Evolutionary conservation across 805 yeast species (phyloP).

Genomic region (Nakazawaea pomicola): DNA sequence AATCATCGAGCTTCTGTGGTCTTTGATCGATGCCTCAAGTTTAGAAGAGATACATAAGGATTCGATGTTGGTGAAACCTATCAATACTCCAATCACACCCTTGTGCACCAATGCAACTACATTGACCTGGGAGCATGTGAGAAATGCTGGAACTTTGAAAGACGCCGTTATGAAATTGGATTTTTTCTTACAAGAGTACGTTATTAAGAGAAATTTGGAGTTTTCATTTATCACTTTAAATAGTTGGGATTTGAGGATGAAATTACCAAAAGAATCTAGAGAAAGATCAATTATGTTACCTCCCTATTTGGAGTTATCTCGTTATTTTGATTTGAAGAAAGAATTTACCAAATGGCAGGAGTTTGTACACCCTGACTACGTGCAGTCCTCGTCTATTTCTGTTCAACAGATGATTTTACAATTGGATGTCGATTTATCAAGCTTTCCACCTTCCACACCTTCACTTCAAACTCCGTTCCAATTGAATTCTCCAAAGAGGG

Average conservation of each 20-base stretch:
- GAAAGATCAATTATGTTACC: conserved; percentile 73
- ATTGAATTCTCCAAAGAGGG: conserved; percentile 33
- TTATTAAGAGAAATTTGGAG: conserved; percentile 37
- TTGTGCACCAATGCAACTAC: conserved; percentile 46
- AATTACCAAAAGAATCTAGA: conserved; percentile 74
- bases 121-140: conserved; percentile 57
- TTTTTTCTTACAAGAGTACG: conserved; percentile 37
- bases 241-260: conserved; percentile 69
- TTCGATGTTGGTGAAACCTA: conserved; percentile 51
- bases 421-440: conserved; percentile 18
- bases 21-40: conserved; percentile 48
- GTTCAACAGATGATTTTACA: conserved; percentile 18
- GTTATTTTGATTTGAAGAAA: conserved; percentile 66
- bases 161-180: conserved; percentile 60
- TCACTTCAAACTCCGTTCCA: conserved; percentile 13
- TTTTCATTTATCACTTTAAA: conserved; percentile 65
- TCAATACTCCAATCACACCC: conserved; percentile 62
- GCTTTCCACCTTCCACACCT: conserved; percentile 13
- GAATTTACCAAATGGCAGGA: conserved; percentile 73
- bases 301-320: conserved; percentile 66
- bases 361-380: conserved; percentile 48
- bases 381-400: conserved; percentile 22
- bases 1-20: conserved; percentile 65
- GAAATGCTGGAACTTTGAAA: conserved; percentile 52
- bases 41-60: conserved; percentile 38